Evolutionary conservation across 2,329 filamentous ascomycete species (phyloP).

Genomic region (Aureobasidium melanogenum): DNA sequence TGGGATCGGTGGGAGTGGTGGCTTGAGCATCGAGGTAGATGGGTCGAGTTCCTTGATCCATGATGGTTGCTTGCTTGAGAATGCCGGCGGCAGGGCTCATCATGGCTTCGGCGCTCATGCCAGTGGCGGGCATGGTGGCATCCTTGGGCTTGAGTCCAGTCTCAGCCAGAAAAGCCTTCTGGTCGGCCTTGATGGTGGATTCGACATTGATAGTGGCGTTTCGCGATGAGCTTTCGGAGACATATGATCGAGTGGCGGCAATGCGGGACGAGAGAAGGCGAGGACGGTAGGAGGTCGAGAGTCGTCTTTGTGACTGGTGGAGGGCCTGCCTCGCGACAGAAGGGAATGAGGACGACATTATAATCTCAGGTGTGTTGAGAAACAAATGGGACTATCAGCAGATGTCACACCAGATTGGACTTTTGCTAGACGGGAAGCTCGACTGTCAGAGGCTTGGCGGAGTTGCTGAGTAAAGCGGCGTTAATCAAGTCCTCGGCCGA

Average conservation of each 20-base stretch:
- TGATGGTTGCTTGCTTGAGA: conserved; percentile 81
- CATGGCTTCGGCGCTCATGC: conserved; percentile 53
- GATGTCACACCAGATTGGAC: conserved; percentile 8
- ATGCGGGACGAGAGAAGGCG: conserved; percentile 23
- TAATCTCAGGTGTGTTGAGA: background rate
- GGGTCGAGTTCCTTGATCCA: conserved; percentile 85
- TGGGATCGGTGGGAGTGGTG: conserved; percentile 87
- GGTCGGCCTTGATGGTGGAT: conserved; percentile 76
- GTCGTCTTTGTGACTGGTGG: conserved; percentile 44
- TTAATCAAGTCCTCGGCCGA: background rate
- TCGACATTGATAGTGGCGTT: conserved; percentile 75
- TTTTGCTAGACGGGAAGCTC: background rate
- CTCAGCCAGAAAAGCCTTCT: conserved; percentile 62
- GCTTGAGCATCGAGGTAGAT: conserved; percentile 99
- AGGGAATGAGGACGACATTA: conserved; percentile 47
- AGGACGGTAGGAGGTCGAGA: conserved; percentile 34
- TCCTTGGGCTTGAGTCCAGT: conserved; percentile 46
- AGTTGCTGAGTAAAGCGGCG: background rate
- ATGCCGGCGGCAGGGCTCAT: conserved; percentile 68
- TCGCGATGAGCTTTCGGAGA: conserved; percentile 72
- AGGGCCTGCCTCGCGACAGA: conserved; percentile 68
- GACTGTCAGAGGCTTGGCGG: background rate
- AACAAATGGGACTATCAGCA: background rate
- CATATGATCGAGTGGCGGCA: conserved; percentile 56
- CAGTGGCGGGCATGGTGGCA: conserved; percentile 52